A percentile compares a stretch with the other conserved stretches of the same genome.
Conservation (phyloP, 805 yeast species). For the Candida ficus region DNA sequence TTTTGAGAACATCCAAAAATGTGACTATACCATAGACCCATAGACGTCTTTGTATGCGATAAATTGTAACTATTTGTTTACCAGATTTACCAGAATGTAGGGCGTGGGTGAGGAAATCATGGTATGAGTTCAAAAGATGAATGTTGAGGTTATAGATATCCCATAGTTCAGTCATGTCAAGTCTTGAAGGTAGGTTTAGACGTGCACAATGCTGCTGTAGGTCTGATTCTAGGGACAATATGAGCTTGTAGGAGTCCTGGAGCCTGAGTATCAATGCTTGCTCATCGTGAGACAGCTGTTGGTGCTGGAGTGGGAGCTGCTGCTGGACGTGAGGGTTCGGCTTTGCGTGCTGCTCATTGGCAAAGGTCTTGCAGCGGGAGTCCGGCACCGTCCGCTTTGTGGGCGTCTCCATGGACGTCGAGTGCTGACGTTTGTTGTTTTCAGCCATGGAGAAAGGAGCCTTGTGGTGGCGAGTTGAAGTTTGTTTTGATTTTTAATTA, state of each 20-base stretch:
- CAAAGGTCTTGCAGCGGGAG: conserved; percentile 10
- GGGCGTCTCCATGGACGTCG: conserved; percentile 9
- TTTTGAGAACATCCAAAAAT: conserved; percentile 69
- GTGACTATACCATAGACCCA: conserved; percentile 88
- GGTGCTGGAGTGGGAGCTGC: conserved; percentile 1
- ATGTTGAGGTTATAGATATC: conserved; percentile 63
- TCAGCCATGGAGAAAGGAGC: conserved; percentile 7
- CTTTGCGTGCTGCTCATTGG: conserved; percentile 5
- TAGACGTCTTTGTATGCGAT: conserved; percentile 71
- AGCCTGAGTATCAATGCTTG: conserved; percentile 63
- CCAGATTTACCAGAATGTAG: conserved; percentile 73
- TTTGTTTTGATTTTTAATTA: neutral
- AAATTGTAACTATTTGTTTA: conserved; percentile 68
- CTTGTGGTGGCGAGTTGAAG: too few relatives aligned
- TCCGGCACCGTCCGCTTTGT: conserved; percentile 8
- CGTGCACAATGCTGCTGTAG: conserved; percentile 67
- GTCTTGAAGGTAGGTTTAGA: conserved; percentile 48
- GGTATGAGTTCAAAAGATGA: conserved; percentile 62
- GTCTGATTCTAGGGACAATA: conserved; percentile 60
- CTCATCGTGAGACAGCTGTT: conserved; percentile 45
- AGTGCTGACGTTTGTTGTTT: conserved; percentile 12
- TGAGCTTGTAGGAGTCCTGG: conserved; percentile 69
- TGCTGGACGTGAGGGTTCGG: conserved; percentile 1
- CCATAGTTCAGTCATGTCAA: conserved; percentile 65
- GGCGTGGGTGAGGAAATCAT: conserved; percentile 67